Percentiles rank a stretch among this genome's conserved stretches.
phyloP scores from a whole-genome alignment of 345 rosid genomes.

The Populus davidiana region DNA sequence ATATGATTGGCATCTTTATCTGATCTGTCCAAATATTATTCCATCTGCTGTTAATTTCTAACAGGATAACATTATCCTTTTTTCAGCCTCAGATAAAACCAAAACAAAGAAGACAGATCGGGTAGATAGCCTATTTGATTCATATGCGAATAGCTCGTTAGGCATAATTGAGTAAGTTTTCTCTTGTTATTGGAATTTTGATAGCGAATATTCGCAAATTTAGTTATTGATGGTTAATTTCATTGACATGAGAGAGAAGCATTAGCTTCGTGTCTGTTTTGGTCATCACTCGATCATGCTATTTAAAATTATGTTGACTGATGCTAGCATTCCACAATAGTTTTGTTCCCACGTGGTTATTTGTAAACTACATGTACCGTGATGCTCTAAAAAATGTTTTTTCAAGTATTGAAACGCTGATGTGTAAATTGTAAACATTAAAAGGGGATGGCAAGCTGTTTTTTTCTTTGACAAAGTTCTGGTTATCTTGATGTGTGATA shows the following conservation, averaged over 20 bases:
- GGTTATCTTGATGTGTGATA: neutral
- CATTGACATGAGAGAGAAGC: neutral
- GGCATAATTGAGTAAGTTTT: conserved; percentile 50
- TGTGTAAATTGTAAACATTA: neutral
- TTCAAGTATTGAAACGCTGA: neutral
- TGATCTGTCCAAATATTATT: too few relatives aligned
- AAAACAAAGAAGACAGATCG: conserved; percentile 20
- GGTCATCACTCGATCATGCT: neutral
- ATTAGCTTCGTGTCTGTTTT: neutral
- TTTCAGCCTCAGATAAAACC: conserved; percentile 26
- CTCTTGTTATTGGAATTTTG: neutral
- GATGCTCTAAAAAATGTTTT: neutral
- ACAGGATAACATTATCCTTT: neutral
- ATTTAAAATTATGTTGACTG: neutral
- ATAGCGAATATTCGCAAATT: neutral
- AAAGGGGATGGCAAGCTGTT: neutral
- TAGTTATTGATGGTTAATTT: neutral
- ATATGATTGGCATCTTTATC: neutral
- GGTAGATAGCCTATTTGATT: conserved; percentile 33
- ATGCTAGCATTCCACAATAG: neutral
- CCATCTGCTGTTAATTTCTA: neutral
- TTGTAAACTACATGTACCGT: neutral
- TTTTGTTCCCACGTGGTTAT: neutral
- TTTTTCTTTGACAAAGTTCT: neutral
- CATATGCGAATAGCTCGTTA: conserved; percentile 36